Percentiles rank a stretch among this genome's conserved stretches.
Conservation (phyloP, 2,329 filamentous ascomycete genomes). For the Pezicula radicicola region DNA sequence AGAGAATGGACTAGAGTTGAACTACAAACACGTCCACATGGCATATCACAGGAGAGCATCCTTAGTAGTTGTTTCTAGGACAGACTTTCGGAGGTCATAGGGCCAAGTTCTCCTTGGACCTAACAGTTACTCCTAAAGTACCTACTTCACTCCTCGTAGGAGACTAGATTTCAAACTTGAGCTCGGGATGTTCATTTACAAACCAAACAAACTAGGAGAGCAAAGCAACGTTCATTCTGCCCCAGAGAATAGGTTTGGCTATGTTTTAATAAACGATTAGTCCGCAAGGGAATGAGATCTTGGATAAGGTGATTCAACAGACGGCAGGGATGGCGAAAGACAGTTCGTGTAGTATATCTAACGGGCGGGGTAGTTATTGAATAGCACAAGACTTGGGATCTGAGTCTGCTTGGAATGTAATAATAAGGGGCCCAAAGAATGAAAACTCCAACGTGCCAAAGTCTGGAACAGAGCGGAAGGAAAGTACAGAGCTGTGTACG, state of each 20-base stretch:
- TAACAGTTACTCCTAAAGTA: constrained; percentile 40
- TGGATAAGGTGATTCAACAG: too few species aligned
- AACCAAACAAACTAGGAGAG: constrained; percentile 51
- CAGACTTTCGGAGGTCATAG: constrained; percentile 63
- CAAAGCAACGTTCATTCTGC: constrained; percentile 56
- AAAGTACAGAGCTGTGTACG: too few species aligned
- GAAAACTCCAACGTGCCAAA: too few species aligned
- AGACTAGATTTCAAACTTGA: constrained; percentile 30
- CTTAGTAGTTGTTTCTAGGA: constrained; percentile 70
- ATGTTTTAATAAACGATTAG: constrained; percentile 61
- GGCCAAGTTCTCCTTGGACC: constrained; percentile 67
- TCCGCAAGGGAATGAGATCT: constrained; percentile 44
- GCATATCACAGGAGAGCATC: constrained; percentile 77
- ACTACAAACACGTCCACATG: constrained; percentile 59
- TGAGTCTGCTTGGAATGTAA: too few species aligned
- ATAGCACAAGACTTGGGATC: too few species aligned
- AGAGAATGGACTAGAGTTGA: background rate
- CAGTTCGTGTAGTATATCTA: too few species aligned
- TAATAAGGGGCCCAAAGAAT: too few species aligned
- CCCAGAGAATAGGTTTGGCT: constrained; percentile 55
- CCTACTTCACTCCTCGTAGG: background rate
- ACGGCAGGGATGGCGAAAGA: too few species aligned
- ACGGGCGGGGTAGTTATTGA: too few species aligned
- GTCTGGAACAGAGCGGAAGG: too few species aligned
- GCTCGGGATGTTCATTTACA: constrained; percentile 17